Evolutionary conservation across 495 filamentous ascomycete species (phyloP), one percentile per base, ranked within the genome.

Genomic region (Pyronema omphalodes): DNA sequence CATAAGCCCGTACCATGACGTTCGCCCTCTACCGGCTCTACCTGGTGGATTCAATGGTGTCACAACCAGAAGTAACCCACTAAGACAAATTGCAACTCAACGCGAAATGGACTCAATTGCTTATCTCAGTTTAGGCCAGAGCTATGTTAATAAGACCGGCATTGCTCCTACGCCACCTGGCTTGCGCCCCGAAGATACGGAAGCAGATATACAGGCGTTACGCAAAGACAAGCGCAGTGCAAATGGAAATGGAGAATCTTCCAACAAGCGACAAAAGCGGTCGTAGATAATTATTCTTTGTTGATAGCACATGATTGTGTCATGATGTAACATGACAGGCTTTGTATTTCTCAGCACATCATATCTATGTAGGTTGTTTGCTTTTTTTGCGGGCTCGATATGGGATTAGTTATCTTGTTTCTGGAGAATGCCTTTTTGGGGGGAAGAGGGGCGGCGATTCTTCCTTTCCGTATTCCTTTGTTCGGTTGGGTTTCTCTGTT

Each of bases 111-210:
- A 63, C 44, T 57, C 29, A 14, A 55, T 52, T 9, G 60, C 56
- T 1, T 56, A 60, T 5, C 60, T 60, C 5, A 57, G 57, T 15
- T 53, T 63, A 19, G 61, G 61, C 0, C 63, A 57, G 44, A 63
- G 60, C 1, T 63, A 63, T 50, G 61, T 63, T 3, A 63, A 63
- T 51, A 63, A 63, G 49, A 57, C 60, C 0, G 51, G 51, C 1
- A 53, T 63, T 23, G 61, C 61, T 7, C 61, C 61, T 9, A 56
- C 61, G 12, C 61, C 61, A 1, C 61, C 61, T 0, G 56, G 54
- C 7, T 12, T 63, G 0, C 50, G 61, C 4, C 37, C 52, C 15
- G 61, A 63, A 37, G 61, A 63, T 17, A 60, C 53, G 7, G 61
- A 63, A 6, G 58, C 44, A 11, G 61, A 63, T 59, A 29, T 63